A percentile compares a stretch with the other conserved stretches of the same genome.
Conservation (phyloP, 2,329 filamentous ascomycete genomes). For the Ustilaginoidea virens region DNA sequence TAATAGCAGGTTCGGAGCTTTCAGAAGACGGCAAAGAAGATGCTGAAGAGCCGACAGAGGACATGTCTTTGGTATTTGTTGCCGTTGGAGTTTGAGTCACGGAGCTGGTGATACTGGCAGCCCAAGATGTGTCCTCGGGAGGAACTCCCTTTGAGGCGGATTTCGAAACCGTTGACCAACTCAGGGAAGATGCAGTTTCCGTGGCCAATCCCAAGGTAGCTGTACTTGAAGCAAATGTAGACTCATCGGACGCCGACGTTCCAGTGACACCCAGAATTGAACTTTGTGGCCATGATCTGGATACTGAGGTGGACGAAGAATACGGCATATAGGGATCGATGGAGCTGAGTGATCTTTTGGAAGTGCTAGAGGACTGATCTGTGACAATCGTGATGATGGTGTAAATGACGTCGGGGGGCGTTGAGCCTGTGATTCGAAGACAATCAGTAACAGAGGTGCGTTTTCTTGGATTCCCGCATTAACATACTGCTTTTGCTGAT, state of each 20-base stretch:
- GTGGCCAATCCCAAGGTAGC: too few species aligned
- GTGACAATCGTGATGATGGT: constrained; percentile 1
- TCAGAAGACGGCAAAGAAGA: background rate
- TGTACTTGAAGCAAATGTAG: too few species aligned
- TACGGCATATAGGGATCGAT: too few species aligned
- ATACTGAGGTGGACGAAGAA: background rate
- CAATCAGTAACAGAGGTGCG: background rate
- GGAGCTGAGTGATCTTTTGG: too few species aligned
- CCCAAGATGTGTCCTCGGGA: background rate
- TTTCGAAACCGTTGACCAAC: too few species aligned
- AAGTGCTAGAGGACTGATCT: background rate
- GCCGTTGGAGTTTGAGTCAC: background rate
- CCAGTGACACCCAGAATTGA: constrained; percentile 5
- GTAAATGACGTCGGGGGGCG: background rate
- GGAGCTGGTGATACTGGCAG: constrained; percentile 1
- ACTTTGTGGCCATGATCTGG: constrained; percentile 1
- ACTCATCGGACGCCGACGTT: too few species aligned
- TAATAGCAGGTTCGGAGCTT: too few species aligned
- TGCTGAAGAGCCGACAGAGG: too few species aligned
- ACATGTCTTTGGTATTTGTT: background rate
- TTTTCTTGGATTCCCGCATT: too few species aligned
- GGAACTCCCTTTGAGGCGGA: too few species aligned
- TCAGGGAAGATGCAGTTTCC: too few species aligned
- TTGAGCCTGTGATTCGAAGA: background rate
- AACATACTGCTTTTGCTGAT: too few species aligned